phyloP scores from a whole-genome alignment of 176 grass and related monocot species.

The Aegilops tauschii region DNA sequence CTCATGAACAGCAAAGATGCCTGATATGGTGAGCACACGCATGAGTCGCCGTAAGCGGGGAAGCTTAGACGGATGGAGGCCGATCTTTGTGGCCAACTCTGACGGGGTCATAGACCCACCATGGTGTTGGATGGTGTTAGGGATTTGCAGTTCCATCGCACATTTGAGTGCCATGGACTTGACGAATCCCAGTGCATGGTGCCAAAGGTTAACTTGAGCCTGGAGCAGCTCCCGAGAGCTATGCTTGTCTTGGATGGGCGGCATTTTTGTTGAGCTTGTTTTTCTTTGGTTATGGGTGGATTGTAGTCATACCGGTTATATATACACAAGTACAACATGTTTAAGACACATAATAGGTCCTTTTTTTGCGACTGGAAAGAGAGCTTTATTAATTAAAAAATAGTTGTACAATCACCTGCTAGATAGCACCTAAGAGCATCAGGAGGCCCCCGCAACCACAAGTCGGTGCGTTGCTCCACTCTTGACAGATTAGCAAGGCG shows the following conservation, averaged over 20 bases:
- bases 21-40: constrained; percentile 24
- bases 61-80: not conserved
- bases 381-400: too few species aligned
- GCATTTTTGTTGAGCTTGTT: not conserved
- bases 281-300: not conserved
- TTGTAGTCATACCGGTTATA: not conserved
- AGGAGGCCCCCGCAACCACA: too few species aligned
- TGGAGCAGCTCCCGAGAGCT: constrained; percentile 17
- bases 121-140: constrained; percentile 39
- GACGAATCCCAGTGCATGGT: constrained; percentile 33
- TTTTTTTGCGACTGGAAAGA: too few species aligned
- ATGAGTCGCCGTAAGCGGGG: constrained; percentile 25
- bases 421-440: too few species aligned
- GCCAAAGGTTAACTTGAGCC: constrained; percentile 38
- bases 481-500: too few species aligned
- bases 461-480: too few species aligned
- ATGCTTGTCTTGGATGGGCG: not conserved
- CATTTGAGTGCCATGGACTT: constrained; percentile 43
- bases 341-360: not conserved
- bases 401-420: too few species aligned
- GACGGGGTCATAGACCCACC: constrained; percentile 19
- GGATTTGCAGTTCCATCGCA: constrained; percentile 45
- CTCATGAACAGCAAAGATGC: constrained; percentile 7
- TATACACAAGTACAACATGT: not conserved
- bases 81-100: constrained; percentile 14